A percentile compares a stretch with the other conserved stretches of the same genome.
These are phyloP conservation scores for Pichia cactophila DNA, from an alignment of 1,139 yeast genomes.

Conservation along the genomic window DNA sequence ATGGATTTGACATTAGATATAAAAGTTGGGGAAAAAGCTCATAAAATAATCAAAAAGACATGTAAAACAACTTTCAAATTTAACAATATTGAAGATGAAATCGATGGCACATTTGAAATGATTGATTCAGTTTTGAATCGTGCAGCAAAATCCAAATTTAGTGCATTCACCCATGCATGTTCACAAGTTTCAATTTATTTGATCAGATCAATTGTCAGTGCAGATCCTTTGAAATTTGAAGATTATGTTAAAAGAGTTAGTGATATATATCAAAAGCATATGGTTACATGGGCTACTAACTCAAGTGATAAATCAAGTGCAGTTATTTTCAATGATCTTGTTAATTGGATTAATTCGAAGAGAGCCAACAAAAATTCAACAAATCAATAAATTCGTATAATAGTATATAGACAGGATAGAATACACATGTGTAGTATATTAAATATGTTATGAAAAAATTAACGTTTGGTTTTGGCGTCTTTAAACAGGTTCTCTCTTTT, in stretches of 20 bases:
- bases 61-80: slow-evolving; percentile 39
- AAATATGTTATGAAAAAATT: no score
- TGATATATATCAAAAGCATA: slow-evolving; percentile 47
- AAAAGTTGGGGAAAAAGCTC: slow-evolving; percentile 65
- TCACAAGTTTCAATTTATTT: slow-evolving; percentile 57
- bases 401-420: neutral
- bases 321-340: slow-evolving; percentile 64
- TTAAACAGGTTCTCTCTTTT: slow-evolving; percentile 11
- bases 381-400: neutral
- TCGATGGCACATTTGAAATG: slow-evolving; percentile 24
- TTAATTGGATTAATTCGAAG: slow-evolving; percentile 66
- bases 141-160: slow-evolving; percentile 38
- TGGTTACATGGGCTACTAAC: slow-evolving; percentile 55
- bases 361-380: slow-evolving; percentile 2
- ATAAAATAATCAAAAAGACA: slow-evolving; percentile 61
- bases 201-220: slow-evolving; percentile 44
- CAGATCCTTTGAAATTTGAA: slow-evolving; percentile 17
- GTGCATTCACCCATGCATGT: slow-evolving; percentile 47
- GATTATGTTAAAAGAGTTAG: slow-evolving; percentile 34
- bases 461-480: slow-evolving; percentile 10
- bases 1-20: slow-evolving; percentile 64
- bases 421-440: neutral
- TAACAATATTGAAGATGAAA: slow-evolving; percentile 9
- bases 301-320: slow-evolving; percentile 46
- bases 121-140: slow-evolving; percentile 35